Percentiles rank a stretch among this genome's conserved stretches.
Conservation (phyloP, 2,329 filamentous ascomycete species). For the Paecilomyces variotii region DNA sequence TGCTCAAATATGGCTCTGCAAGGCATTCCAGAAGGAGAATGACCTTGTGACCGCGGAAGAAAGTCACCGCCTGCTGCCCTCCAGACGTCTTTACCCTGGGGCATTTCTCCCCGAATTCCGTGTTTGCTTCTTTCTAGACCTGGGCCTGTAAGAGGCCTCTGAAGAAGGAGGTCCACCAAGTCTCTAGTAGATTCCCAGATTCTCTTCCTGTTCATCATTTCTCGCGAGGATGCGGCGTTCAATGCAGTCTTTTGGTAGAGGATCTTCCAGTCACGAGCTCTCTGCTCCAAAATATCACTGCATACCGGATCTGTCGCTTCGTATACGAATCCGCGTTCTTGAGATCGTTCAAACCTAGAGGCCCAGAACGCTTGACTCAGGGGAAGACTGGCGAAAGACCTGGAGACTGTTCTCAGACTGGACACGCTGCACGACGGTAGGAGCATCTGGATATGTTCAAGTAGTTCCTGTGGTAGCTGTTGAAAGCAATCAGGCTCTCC, state of each 20-base stretch:
- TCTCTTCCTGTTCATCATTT: conserved; percentile 9
- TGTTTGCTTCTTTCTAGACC: neutral
- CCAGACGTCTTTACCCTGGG: conserved; percentile 1
- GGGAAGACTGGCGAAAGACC: conserved; percentile 13
- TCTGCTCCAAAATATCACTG: neutral
- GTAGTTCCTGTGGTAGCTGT: conserved; percentile 10
- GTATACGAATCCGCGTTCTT: conserved; percentile 12
- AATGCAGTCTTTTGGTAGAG: conserved; percentile 10
- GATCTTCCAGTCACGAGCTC: conserved; percentile 14
- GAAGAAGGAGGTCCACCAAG: conserved; percentile 8
- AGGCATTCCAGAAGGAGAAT: conserved; percentile 3
- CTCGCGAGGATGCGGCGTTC: neutral
- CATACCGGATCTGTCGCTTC: conserved; percentile 6
- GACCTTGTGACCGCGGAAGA: neutral
- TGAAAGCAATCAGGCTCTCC: conserved; percentile 9
- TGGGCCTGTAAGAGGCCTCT: conserved; percentile 1
- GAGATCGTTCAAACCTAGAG: conserved; percentile 10
- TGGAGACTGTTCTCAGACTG: conserved; percentile 9
- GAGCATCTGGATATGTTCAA: conserved; percentile 11
- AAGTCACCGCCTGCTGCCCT: conserved; percentile 7
- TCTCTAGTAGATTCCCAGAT: conserved; percentile 10
- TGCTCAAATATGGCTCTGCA: conserved; percentile 9
- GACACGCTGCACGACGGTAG: conserved; percentile 8
- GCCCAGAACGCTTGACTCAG: conserved; percentile 13
- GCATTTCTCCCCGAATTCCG: neutral